Evolutionary conservation across 1,284 basidiomycete genomes (phyloP).

Genomic region (Melanopsichium pennsylvanicum): DNA sequence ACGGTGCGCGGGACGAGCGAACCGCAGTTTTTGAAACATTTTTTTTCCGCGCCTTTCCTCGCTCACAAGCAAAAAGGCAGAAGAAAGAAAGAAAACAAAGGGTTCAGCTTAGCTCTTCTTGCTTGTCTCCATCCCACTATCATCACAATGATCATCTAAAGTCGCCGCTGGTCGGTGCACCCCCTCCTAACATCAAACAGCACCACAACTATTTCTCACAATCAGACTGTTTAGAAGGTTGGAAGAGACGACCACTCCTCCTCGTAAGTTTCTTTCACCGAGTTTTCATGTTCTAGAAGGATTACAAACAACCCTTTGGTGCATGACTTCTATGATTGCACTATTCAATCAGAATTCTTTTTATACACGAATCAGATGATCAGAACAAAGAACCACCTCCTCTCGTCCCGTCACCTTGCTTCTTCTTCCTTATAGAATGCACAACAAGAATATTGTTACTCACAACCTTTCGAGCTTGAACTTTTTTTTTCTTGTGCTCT

Average conservation of each 20-base stretch:
- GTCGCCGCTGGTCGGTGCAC: slow-evolving; percentile 28
- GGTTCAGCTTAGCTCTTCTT: not conserved
- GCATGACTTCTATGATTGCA: slow-evolving; percentile 50
- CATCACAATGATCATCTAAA: slow-evolving; percentile 8
- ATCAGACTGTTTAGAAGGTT: too few species aligned
- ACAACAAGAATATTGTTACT: not conserved
- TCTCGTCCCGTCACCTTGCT: not conserved
- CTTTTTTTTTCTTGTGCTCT: too few species aligned
- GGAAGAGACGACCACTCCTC: too few species aligned
- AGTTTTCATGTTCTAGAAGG: slow-evolving; percentile 9
- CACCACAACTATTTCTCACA: too few species aligned
- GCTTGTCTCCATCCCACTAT: not conserved
- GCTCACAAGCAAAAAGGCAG: too few species aligned
- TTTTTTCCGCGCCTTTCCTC: not conserved
- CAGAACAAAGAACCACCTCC: too few species aligned
- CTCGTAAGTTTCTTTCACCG: slow-evolving; percentile 21
- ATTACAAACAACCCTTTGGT: slow-evolving; percentile 39
- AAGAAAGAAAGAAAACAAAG: not conserved
- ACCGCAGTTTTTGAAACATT: slow-evolving; percentile 37
- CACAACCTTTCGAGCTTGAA: not conserved
- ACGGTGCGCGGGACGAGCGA: too few species aligned
- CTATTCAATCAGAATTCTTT: slow-evolving; percentile 37
- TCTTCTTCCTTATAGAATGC: too few species aligned
- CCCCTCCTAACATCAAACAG: too few species aligned
- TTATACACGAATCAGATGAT: slow-evolving; percentile 54